These are phyloP conservation scores for Thraustochytrium striatum DNA, from an alignment of 352 stramenopile genomes.

Conservation along the genomic window DNA sequence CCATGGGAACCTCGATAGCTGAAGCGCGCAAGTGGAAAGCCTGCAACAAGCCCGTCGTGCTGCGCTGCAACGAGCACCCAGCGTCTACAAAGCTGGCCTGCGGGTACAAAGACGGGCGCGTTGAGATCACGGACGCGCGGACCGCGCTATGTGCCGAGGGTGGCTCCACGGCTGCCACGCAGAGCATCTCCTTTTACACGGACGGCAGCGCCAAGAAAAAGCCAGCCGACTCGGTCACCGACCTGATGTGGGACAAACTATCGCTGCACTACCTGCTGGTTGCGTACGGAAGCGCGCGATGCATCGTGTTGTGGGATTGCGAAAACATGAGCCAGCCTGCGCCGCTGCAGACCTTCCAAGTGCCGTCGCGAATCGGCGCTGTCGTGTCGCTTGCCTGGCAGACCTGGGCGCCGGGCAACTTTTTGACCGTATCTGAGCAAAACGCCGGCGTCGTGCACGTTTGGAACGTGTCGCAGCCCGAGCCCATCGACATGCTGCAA, in stretches of 20 bases:
- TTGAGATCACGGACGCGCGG: not conserved
- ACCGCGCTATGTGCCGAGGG: not conserved
- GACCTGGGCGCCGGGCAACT: constrained; percentile 49
- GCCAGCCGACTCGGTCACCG: constrained; percentile 3
- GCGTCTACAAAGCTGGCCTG: not conserved
- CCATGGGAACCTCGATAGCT: not conserved
- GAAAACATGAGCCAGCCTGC: no score
- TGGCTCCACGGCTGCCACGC: not conserved
- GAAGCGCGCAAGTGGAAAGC: not conserved
- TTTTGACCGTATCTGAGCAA: constrained; percentile 49
- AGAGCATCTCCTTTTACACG: not conserved
- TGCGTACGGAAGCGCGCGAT: constrained; percentile 33
- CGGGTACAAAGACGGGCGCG: constrained; percentile 22
- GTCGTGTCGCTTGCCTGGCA: constrained; percentile 41
- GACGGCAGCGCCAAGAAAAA: not conserved
- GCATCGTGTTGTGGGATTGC: constrained; percentile 2
- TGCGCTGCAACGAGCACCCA: constrained; percentile 2
- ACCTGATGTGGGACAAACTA: constrained; percentile 52
- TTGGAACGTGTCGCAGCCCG: constrained; percentile 54
- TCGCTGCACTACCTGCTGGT: constrained; percentile 51
- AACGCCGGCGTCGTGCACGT: constrained; percentile 50
- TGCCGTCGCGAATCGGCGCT: constrained; percentile 26
- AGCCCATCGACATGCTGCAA: constrained; percentile 37
- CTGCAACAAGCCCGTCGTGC: not conserved
- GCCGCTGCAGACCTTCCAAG: constrained; percentile 42